Evolutionary conservation across 176 grass and related monocot species (phyloP), one percentile per base, ranked within the genome.

Genomic region (Aegilops bicornis): DNA sequence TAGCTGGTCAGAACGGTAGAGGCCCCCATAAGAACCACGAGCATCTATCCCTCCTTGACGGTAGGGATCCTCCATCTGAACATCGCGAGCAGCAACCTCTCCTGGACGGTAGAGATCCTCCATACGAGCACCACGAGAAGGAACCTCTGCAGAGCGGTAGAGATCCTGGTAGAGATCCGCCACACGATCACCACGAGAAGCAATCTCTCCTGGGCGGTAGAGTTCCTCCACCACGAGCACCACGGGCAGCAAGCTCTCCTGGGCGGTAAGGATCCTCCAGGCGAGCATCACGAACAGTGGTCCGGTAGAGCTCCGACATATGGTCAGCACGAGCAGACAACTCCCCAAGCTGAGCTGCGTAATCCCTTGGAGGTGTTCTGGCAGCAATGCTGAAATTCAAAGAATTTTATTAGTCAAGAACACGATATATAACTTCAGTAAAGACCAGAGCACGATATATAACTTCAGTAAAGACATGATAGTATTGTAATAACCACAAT

Each of bases 341-440:
- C 64, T 88, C 86, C 3, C 40, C 86, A 62, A 40, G 45, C 45
- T 84, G n/a, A 33, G 45, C 7, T 59, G 43, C 58, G 69, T 88
- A 77, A 45, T 87, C 88, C 84, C 93, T 92, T 83, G 73, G 17
- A 45, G 45, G 81, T 14, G 87, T 61, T 77, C 90, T 95, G 43
- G 83, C 89, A 77, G 77, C 25, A 77, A 84, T 42, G 47, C 94
- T 91, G 89, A 83, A 73, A 73, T 62, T 52, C 56, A 85, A 89
- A 12, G 15, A 31, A 77, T 32, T 52, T 91, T 84, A 19, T 76
- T 58, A 31, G 30, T 68, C 47, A 66, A 67, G 33, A 56, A 16
- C 39, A 52, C 27, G 31, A 29, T 37, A 39, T 61, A 82, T 69
- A 61, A 27, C 58, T 86, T 22, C 47, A 81, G 59, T 35, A 73